Evolutionary conservation across 148 eudicot species (phyloP).

Genomic region (Diospyros kaki): DNA sequence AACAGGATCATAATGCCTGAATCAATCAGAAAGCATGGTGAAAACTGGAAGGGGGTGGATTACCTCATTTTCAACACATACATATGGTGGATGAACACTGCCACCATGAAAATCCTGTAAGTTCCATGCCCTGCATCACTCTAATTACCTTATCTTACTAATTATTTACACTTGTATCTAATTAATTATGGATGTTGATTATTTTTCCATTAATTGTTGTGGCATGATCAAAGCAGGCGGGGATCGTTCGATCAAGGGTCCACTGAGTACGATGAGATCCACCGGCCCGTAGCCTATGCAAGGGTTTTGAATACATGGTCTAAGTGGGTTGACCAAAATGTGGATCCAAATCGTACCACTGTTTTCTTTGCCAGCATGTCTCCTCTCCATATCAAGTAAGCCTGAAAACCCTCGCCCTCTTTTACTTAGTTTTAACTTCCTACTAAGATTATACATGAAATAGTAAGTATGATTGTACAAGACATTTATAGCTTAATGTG

Average conservation of each 20-base stretch:
- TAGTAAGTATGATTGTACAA: too few species aligned
- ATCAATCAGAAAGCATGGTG: slow-evolving; percentile 72
- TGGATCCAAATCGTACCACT: slow-evolving; percentile 62
- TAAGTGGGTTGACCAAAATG: slow-evolving; percentile 67
- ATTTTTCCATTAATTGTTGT: background rate
- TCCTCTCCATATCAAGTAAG: slow-evolving; percentile 96
- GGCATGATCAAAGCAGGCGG: slow-evolving; percentile 30
- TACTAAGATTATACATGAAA: too few species aligned
- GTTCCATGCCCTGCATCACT: slow-evolving; percentile 13
- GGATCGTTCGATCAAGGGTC: slow-evolving; percentile 85
- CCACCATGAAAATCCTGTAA: slow-evolving; percentile 80
- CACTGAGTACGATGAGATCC: slow-evolving; percentile 74
- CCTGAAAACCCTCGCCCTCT: too few species aligned
- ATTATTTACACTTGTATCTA: too few species aligned
- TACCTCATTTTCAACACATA: slow-evolving; percentile 85
- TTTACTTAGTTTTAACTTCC: too few species aligned
- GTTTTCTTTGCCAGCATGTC: slow-evolving; percentile 93
- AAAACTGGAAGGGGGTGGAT: slow-evolving; percentile 75
- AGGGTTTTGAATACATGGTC: slow-evolving; percentile 86
- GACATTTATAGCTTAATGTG: too few species aligned
- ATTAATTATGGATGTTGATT: background rate
- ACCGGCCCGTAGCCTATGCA: slow-evolving; percentile 50
- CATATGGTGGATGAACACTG: slow-evolving; percentile 99
- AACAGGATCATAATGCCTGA: slow-evolving; percentile 84
- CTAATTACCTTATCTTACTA: too few species aligned